Evolutionary conservation across 2,329 filamentous ascomycete genomes (phyloP).

Genomic region (Aspergillus luchuensis): DNA sequence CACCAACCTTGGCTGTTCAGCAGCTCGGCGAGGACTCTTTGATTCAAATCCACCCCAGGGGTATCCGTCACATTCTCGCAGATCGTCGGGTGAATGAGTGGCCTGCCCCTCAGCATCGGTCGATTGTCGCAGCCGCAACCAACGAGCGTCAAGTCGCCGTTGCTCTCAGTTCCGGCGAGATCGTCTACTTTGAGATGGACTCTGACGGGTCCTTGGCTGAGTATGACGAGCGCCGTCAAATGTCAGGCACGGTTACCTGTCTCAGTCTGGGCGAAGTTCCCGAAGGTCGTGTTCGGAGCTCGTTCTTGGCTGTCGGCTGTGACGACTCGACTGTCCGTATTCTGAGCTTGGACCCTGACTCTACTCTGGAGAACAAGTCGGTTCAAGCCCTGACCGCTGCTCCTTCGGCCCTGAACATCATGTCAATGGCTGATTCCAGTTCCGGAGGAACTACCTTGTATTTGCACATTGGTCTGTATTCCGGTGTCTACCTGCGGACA

Average conservation of each 20-base stretch:
- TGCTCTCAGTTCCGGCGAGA: constrained; percentile 91
- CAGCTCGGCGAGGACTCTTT: constrained; percentile 91
- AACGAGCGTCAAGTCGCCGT: constrained; percentile 93
- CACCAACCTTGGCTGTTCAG: constrained; percentile 88
- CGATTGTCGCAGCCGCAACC: constrained; percentile 90
- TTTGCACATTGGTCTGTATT: constrained; percentile 92
- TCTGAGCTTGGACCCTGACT: constrained; percentile 84
- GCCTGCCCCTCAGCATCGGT: constrained; percentile 88
- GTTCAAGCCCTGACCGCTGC: constrained; percentile 91
- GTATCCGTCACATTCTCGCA: constrained; percentile 84
- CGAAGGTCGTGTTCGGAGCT: constrained; percentile 82
- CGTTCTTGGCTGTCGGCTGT: constrained; percentile 92
- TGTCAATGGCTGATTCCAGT: constrained; percentile 92
- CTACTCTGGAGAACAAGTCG: constrained; percentile 88
- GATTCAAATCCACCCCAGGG: constrained; percentile 94
- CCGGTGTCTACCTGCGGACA: constrained; percentile 92
- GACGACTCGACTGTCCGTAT: constrained; percentile 96
- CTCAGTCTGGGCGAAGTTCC: constrained; percentile 93
- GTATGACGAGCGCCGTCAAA: constrained; percentile 91
- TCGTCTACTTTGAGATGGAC: constrained; percentile 98
- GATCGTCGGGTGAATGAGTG: constrained; percentile 83
- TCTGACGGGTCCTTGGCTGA: constrained; percentile 86
- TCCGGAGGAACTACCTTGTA: constrained; percentile 87
- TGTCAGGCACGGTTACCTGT: constrained; percentile 93
- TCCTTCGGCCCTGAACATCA: constrained; percentile 85